Conservation (phyloP, 352 stramenopile genomes). For the Phytopythium delawarense region DNA sequence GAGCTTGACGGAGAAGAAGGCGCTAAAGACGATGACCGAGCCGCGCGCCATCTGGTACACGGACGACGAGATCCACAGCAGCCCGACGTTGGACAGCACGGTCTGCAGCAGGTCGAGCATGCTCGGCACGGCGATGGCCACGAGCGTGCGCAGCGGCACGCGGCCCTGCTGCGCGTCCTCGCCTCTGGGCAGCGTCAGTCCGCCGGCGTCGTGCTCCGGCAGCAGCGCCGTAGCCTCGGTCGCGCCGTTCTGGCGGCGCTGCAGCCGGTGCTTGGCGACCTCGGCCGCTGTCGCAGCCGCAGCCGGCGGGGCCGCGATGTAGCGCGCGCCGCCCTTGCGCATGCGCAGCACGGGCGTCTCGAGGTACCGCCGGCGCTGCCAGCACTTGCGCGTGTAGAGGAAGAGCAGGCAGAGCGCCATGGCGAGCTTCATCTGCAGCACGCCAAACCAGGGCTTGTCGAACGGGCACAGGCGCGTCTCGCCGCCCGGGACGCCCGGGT, state of each 20-base stretch:
- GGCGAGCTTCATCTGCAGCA: slow-evolving; percentile 83
- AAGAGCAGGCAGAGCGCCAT: slow-evolving; percentile 81
- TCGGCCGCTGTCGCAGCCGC: slow-evolving; percentile 12
- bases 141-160: slow-evolving; percentile 50
- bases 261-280: slow-evolving; percentile 38
- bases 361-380: slow-evolving; percentile 52
- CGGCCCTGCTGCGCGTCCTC: slow-evolving; percentile 16
- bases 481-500: slow-evolving; percentile 25
- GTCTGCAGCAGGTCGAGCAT: slow-evolving; percentile 84
- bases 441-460: slow-evolving; percentile 84
- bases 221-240: slow-evolving; percentile 35
- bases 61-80: slow-evolving; percentile 86
- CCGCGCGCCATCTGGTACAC: slow-evolving; percentile 90
- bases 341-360: slow-evolving; percentile 63
- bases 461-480: slow-evolving; percentile 67
- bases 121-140: slow-evolving; percentile 58
- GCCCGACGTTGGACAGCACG: slow-evolving; percentile 80
- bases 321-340: slow-evolving; percentile 58
- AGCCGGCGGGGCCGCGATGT: slow-evolving; percentile 46
- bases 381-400: slow-evolving; percentile 56
- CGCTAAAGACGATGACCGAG: slow-evolving; percentile 90
- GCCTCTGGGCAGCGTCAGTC: slow-evolving; percentile 12
- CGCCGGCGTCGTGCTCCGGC: neutral
- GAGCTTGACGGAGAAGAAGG: slow-evolving; percentile 77
- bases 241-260: slow-evolving; percentile 9